Evolutionary conservation across 768 basidiomycete species (phyloP), one percentile per base, ranked within the genome.

Genomic region (Cystofilobasidium ferigula): DNA sequence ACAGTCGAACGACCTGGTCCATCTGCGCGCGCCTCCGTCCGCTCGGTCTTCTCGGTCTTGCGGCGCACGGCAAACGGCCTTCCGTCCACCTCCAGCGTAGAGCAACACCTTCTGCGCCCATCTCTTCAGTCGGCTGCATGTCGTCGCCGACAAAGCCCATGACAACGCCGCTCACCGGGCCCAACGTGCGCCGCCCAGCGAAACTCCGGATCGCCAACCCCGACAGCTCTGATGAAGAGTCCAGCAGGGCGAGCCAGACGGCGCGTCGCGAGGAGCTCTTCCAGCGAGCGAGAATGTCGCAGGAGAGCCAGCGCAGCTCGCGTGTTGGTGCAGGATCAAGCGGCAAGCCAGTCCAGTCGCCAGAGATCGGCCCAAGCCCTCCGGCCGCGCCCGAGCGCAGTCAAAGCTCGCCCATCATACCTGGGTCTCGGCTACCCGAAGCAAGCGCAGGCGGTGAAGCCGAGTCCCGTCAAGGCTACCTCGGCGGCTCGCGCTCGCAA

Each of bases 131-230:
- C 10, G 40, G 40, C 40, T 42, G 6, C 48, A 54, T 54, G 51
- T 54, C 51, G 26, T 54, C 51, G 51, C 51, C 51, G 3, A 32
- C 30, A 3, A 47, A 47, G 45, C 30, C 26, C 7, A 2, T 54
- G 14, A 14, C 9, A 2, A n/a, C 3, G 6, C 51, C 26, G 3
- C 12, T 54, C 28, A 12, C 51, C 2, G 51, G 51, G 2, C 30
- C 51, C 3, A 32, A 28, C 28, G 20, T 18, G 30, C 51, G 51
- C 30, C 26, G 51, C 18, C 51, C 51, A n/a, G 51, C 30, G 5
- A 54, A 54, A 16, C 51, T 54, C 51, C 51, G 51, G 14, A 54
- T 54, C 51, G 51, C 51, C 13, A 54, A 54, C 30, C 51, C 51
- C 8, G 51, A 54, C 51, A 54, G 51, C 51, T 54, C 51, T 16